These are phyloP conservation scores for Penicillium verhagenii DNA, from an alignment of 495 filamentous ascomycete genomes.

Conservation along the genomic window DNA sequence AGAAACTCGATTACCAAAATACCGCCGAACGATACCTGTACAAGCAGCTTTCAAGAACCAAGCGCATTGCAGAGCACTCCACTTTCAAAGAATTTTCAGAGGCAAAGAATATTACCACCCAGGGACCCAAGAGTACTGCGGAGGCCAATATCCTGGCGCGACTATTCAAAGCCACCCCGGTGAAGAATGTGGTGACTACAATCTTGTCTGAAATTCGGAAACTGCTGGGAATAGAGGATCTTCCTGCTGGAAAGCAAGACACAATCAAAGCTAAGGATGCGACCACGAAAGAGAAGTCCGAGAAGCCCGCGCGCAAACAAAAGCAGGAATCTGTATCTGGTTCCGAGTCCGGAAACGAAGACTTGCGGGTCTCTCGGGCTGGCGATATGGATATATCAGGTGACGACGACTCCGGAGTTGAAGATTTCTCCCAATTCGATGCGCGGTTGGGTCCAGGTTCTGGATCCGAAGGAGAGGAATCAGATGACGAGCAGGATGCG, in stretches of 20 bases:
- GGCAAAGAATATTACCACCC: slow-evolving; percentile 30
- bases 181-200: slow-evolving; percentile 64
- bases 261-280: slow-evolving; percentile 24
- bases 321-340: slow-evolving; percentile 15
- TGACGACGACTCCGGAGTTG: slow-evolving; percentile 38
- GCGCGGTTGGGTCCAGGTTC: slow-evolving; percentile 55
- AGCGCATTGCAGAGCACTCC: slow-evolving; percentile 59
- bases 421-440: slow-evolving; percentile 50
- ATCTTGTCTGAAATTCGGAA: slow-evolving; percentile 61
- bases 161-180: slow-evolving; percentile 72
- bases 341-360: slow-evolving; percentile 14
- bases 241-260: slow-evolving; percentile 28
- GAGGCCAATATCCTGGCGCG: slow-evolving; percentile 75
- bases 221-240: slow-evolving; percentile 57
- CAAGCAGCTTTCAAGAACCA: slow-evolving; percentile 72
- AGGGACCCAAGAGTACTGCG: slow-evolving; percentile 48
- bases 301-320: slow-evolving; percentile 9
- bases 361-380: not conserved
- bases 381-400: slow-evolving; percentile 23
- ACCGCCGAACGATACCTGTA: slow-evolving; percentile 69
- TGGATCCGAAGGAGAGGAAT: slow-evolving; percentile 46
- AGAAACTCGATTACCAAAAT: slow-evolving; percentile 62
- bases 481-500: slow-evolving; percentile 27
- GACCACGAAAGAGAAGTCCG: slow-evolving; percentile 16
- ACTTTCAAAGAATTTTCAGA: slow-evolving; percentile 41